Evolutionary conservation across 257 asterid genomes (phyloP).

Genomic region (Solanum tacnaense): DNA sequence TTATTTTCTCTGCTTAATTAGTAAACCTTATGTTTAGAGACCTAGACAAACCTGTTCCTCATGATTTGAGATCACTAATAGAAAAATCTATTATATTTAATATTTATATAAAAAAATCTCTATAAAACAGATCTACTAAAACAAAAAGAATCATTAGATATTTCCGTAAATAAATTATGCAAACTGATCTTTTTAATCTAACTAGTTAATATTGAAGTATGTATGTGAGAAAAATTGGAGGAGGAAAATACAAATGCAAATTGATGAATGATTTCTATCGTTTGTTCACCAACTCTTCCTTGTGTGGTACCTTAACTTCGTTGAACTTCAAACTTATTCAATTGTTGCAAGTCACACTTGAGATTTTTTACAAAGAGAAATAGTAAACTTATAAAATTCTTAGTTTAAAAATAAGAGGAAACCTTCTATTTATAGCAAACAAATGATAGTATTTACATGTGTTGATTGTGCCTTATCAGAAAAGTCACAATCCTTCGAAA

Average conservation of each 20-base stretch:
- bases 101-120: not conserved
- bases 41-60: not conserved
- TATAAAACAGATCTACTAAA: not conserved
- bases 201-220: not conserved
- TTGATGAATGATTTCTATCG: too few species aligned
- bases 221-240: not conserved
- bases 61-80: not conserved
- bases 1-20: not conserved
- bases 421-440: not conserved
- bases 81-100: not conserved
- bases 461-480: not conserved
- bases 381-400: not conserved
- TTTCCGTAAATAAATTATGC: not conserved
- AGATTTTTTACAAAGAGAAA: not conserved
- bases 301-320: too few species aligned
- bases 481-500: too few species aligned
- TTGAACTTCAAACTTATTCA: not conserved
- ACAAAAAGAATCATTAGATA: not conserved
- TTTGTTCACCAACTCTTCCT: not conserved
- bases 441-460: not conserved
- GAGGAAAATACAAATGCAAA: not conserved
- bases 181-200: not conserved
- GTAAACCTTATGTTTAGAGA: not conserved
- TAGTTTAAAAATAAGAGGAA: not conserved
- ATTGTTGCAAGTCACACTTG: not conserved